A percentile compares a stretch with the other conserved stretches of the same genome.
Evolutionary conservation across 2,329 filamentous ascomycete species (phyloP).

Genomic region (Colletotrichum aenigma): DNA sequence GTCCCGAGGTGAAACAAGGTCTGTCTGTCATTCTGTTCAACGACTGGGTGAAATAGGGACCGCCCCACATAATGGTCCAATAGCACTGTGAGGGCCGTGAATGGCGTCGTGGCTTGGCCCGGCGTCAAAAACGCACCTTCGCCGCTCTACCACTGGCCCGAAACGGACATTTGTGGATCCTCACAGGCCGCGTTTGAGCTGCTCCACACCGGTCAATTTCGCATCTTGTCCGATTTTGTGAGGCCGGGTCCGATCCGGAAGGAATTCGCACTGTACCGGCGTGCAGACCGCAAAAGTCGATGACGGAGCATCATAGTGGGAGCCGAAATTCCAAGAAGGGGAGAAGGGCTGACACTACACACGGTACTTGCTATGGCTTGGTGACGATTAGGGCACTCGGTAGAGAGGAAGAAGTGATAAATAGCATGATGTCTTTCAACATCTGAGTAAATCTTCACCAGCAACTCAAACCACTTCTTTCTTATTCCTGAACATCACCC

Average conservation of each 20-base stretch:
- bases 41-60: neutral
- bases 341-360: rapidly evolving
- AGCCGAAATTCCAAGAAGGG: neutral
- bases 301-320: neutral
- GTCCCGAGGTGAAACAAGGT: neutral
- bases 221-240: neutral
- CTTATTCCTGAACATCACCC: rapidly evolving
- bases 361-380: neutral
- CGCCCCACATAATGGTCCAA: constrained; percentile 6
- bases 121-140: neutral
- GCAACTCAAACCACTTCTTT: neutral
- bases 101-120: neutral
- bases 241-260: neutral
- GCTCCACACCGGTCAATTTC: neutral
- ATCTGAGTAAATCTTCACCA: neutral
- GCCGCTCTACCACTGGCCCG: neutral
- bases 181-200: neutral
- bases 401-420: neutral
- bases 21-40: neutral
- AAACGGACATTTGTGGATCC: neutral
- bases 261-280: neutral
- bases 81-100: constrained; percentile 2
- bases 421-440: neutral
- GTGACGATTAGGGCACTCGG: no score
- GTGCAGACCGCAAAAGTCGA: neutral